These are phyloP conservation scores for Podochytrium sp. DNA, from an alignment of 192 early-diverging fungal genomes.

Conservation along the genomic window DNA sequence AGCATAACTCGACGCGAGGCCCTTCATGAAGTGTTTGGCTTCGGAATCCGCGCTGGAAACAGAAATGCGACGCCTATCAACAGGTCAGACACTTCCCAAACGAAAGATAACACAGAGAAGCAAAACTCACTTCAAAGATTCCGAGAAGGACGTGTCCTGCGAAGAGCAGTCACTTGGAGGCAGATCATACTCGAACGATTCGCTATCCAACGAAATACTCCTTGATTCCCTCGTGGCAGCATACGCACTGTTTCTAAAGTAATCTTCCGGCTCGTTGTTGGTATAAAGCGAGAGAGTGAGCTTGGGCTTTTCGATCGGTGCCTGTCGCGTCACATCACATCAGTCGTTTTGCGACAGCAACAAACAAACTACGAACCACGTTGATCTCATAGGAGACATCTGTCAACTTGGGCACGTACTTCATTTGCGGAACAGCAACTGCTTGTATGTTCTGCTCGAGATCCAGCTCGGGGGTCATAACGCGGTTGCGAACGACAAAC, in stretches of 20 bases:
- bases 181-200: not conserved
- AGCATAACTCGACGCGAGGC: slow-evolving; percentile 1
- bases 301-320: not conserved
- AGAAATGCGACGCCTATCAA: not conserved
- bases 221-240: not conserved
- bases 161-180: not conserved
- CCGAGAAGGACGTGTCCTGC: not conserved
- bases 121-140: not conserved
- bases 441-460: not conserved
- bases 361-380: not conserved
- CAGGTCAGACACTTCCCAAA: too few relatives aligned
- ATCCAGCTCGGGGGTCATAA: not conserved
- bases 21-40: slow-evolving; percentile 2
- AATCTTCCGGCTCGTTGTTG: slow-evolving; percentile 1
- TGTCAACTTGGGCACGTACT: not conserved
- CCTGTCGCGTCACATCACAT: too few relatives aligned
- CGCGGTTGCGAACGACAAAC: not conserved
- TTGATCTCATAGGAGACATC: not conserved
- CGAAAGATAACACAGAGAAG: not conserved
- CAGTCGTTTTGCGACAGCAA: too few relatives aligned
- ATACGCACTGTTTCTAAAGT: not conserved
- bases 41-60: not conserved
- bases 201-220: not conserved
- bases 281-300: slow-evolving; percentile 16
- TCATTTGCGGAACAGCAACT: not conserved